Evolutionary conservation across 345 rosid species (phyloP).

Genomic region (Heritiera littoralis): DNA sequence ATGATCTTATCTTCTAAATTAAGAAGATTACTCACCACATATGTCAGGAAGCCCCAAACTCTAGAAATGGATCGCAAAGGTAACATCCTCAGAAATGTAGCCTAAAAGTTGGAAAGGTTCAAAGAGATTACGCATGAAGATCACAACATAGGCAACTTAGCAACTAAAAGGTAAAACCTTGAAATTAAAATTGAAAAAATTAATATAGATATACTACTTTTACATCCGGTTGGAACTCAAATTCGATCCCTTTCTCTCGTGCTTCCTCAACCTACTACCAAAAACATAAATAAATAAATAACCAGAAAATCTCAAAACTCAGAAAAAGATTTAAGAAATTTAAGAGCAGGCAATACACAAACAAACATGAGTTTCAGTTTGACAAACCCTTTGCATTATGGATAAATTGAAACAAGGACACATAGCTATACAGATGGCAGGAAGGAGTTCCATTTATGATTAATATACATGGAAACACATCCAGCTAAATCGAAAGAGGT

Average conservation of each 20-base stretch:
- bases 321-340: neutral
- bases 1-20: conserved; percentile 7
- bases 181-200: neutral
- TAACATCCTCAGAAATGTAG: conserved; percentile 70
- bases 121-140: conserved; percentile 18
- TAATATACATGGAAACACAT: neutral
- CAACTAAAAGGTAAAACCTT: neutral
- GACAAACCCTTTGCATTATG: neutral
- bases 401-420: neutral
- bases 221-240: conserved; percentile 75
- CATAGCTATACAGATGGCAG: neutral
- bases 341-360: neutral
- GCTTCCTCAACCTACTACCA: conserved; percentile 74
- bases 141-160: neutral
- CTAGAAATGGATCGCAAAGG: conserved; percentile 91
- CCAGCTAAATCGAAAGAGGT: neutral
- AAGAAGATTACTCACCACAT: conserved; percentile 51
- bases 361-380: neutral
- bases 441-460: neutral
- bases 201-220: conserved; percentile 44
- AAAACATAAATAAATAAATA: conserved; percentile 16
- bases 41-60: conserved; percentile 75
- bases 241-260: conserved; percentile 71
- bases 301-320: conserved; percentile 3
- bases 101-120: conserved; percentile 45